Evolutionary conservation across 331 rosid genomes (phyloP).

Genomic region (Quercus lobata): DNA sequence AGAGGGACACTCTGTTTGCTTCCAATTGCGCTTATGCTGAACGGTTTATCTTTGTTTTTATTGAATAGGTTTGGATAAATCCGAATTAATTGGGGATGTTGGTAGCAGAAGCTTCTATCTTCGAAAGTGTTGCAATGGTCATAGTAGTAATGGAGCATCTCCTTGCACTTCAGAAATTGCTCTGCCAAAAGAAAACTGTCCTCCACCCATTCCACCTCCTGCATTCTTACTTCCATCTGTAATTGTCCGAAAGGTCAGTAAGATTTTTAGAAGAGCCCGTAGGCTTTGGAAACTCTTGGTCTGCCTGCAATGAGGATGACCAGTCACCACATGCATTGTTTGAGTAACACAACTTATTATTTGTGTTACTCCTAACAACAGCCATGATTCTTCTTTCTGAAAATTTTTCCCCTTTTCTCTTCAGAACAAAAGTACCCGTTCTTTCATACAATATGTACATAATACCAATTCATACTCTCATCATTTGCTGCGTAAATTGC

Average conservation of each 20-base stretch:
- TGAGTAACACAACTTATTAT: slow-evolving; percentile 20
- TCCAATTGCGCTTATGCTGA: not conserved
- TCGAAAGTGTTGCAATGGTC: slow-evolving; percentile 30
- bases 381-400: not conserved
- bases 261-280: slow-evolving; percentile 56
- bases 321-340: not conserved
- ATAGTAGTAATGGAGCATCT: slow-evolving; percentile 20
- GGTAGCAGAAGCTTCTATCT: slow-evolving; percentile 85
- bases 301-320: slow-evolving; percentile 40
- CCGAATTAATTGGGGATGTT: slow-evolving; percentile 63
- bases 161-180: slow-evolving; percentile 20
- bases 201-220: slow-evolving; percentile 26
- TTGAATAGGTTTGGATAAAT: slow-evolving; percentile 64
- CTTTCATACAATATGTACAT: slow-evolving; percentile 3
- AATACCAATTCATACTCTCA: not conserved
- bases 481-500: not conserved
- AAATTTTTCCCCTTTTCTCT: not conserved
- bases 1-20: not conserved
- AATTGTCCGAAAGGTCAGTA: slow-evolving; percentile 35
- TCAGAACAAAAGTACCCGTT: not conserved
- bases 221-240: slow-evolving; percentile 33
- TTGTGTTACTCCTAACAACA: slow-evolving; percentile 16
- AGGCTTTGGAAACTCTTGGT: slow-evolving; percentile 62
- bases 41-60: not conserved
- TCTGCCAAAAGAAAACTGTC: slow-evolving; percentile 23